Conservation (phyloP, 2,329 filamentous ascomycete species). For the Penicillium sp. region DNA sequence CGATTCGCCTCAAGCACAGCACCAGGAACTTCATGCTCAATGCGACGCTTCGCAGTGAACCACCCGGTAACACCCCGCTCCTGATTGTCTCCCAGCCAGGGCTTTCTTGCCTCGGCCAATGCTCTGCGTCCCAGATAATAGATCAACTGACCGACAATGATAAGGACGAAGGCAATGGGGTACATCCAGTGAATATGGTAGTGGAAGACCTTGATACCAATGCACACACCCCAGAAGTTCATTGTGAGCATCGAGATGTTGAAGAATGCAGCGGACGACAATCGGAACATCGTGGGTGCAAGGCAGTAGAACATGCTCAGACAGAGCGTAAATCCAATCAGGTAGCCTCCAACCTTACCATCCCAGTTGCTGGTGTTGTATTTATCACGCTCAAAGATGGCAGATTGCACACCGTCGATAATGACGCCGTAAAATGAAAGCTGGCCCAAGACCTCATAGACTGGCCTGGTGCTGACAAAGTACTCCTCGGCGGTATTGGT, state of each 20-base stretch:
- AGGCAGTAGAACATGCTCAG: slow-evolving; percentile 84
- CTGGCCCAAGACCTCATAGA: slow-evolving; percentile 93
- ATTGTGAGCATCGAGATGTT: slow-evolving; percentile 92
- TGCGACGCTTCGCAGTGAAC: slow-evolving; percentile 81
- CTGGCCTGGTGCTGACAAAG: slow-evolving; percentile 79
- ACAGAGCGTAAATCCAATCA: slow-evolving; percentile 85
- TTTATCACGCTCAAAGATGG: slow-evolving; percentile 81
- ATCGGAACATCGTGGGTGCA: slow-evolving; percentile 82
- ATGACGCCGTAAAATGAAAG: slow-evolving; percentile 82
- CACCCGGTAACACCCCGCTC: slow-evolving; percentile 75
- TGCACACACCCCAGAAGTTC: slow-evolving; percentile 96
- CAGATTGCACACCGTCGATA: slow-evolving; percentile 88
- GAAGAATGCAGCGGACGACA: slow-evolving; percentile 90
- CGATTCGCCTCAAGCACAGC: slow-evolving; percentile 6
- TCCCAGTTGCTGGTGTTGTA: slow-evolving; percentile 69
- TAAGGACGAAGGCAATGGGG: slow-evolving; percentile 90
- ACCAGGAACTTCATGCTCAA: slow-evolving; percentile 37
- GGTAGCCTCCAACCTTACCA: slow-evolving; percentile 70
- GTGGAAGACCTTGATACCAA: slow-evolving; percentile 84
- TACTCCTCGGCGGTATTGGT: slow-evolving; percentile 93
- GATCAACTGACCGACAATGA: slow-evolving; percentile 78
- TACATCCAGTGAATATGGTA: slow-evolving; percentile 84
- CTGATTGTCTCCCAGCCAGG: slow-evolving; percentile 89
- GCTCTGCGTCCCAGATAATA: slow-evolving; percentile 85
- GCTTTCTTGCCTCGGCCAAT: slow-evolving; percentile 87